phyloP scores from a whole-genome alignment of 805 yeast genomes.

The Cyberlindnera mississippiensis region DNA sequence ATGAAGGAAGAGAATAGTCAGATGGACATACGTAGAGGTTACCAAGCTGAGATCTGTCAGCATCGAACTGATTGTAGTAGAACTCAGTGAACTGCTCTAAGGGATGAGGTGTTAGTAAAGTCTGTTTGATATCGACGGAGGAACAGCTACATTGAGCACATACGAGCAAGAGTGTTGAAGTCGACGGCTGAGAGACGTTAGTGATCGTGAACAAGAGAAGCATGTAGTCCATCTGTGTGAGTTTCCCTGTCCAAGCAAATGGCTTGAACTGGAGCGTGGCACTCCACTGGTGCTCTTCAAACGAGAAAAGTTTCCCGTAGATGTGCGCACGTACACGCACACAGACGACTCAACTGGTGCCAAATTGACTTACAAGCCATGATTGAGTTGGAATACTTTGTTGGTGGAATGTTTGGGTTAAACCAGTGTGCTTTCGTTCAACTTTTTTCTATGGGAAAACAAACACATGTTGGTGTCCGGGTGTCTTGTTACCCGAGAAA shows the following conservation, averaged over 20 bases:
- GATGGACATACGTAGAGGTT: conserved; percentile 70
- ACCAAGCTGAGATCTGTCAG: conserved; percentile 88
- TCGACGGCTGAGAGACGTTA: conserved; percentile 31
- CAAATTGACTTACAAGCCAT: conserved; percentile 21
- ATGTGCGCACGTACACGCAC: no score
- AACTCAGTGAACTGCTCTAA: conserved; percentile 83
- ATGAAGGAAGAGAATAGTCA: neutral
- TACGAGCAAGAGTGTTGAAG: conserved; percentile 44
- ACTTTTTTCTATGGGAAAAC: no score
- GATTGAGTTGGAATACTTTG: no score
- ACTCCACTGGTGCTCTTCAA: neutral
- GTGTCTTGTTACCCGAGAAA: neutral
- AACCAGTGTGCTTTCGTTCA: neutral
- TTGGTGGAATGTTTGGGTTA: no score
- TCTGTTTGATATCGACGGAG: no score
- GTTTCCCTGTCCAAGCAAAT: no score
- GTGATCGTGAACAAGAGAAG: conserved; percentile 1
- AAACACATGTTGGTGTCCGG: neutral
- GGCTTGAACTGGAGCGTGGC: no score
- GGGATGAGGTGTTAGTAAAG: conserved; percentile 7
- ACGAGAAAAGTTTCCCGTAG: neutral
- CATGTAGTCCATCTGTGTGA: neutral
- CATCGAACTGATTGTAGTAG: conserved; percentile 92
- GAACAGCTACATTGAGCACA: conserved; percentile 12
- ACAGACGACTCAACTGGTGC: neutral